Evolutionary conservation across 176 grass and related monocot genomes (phyloP), one percentile per base, ranked within the genome.

Genomic region (Zoysia pacifica): DNA sequence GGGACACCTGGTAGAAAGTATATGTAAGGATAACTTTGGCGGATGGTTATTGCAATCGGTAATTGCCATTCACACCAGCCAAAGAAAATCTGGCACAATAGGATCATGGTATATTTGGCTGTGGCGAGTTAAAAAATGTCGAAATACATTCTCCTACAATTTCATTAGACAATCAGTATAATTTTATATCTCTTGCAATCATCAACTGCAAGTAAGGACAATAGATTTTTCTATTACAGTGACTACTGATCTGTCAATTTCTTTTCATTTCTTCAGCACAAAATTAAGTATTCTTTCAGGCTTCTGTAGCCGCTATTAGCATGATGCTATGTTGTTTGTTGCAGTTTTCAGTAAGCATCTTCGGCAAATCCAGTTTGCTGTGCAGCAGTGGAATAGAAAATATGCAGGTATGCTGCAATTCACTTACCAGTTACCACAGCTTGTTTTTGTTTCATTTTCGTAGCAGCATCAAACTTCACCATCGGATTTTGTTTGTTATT

Each of bases 311-410:
- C 2, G 5, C 2, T 45, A 44, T 55, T 75, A 11, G 60, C 39
- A 11, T 1, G 19, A 13, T 74, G 52, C 54, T 45, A 7, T 51
- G 3, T n/a, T 74, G 16, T 58, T 55, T 18, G 18, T 44, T 74
- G 38, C 72, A 44, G 72, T 74, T 44, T 74, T 74, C 38, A 58
- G 40, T 39, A 75, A 75, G 16, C 53, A 60, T 75, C 53, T 75
- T 75, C 58, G 38, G 18, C 15, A 28, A 45, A 60, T 6, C 72
- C 59, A 74, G 9, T 75, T 74, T 59, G 9, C 42, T 55, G 49
- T 60, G 52, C 12, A 12, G 9, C 43, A 60, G 72, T 28, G 28
- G 28, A 28, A 28, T 28, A 28, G 40, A 11, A 19, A 60, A 60
- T 45, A 75, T 75, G 72, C 72, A 75, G 72, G 72, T 75, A 1